Percentiles rank a stretch among this genome's conserved stretches.
Conservation (phyloP, 164 flowering plant species). For the Chimonanthus salicifolius region DNA sequence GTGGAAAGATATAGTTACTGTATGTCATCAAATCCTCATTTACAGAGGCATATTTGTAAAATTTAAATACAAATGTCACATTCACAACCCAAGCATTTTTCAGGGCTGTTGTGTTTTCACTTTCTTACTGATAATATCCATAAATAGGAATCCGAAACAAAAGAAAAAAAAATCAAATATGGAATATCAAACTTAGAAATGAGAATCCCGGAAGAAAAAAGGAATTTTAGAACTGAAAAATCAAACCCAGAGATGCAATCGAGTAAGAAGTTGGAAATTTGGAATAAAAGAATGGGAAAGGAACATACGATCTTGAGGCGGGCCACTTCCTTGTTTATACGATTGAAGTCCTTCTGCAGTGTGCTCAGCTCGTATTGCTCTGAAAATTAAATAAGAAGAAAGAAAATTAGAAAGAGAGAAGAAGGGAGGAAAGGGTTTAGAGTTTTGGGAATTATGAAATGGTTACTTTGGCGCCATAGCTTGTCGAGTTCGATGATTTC, state of each 20-base stretch:
- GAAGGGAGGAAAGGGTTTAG: background rate
- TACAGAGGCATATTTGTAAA: no score
- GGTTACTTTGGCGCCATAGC: constrained; percentile 68
- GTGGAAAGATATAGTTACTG: no score
- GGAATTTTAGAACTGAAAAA: no score
- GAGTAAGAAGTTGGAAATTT: background rate
- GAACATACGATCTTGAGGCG: constrained; percentile 60
- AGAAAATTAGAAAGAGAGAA: background rate
- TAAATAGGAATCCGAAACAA: no score
- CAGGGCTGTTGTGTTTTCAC: no score
- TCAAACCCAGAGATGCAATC: background rate
- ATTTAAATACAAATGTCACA: no score
- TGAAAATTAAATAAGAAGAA: constrained; percentile 10
- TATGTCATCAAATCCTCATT: no score
- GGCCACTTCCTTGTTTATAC: constrained; percentile 67
- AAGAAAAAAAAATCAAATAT: no score
- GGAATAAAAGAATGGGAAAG: background rate
- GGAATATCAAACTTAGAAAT: no score
- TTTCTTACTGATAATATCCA: no score
- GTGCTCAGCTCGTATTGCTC: constrained; percentile 78
- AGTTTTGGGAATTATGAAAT: background rate
- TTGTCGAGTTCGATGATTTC: constrained; percentile 76
- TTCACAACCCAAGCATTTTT: no score
- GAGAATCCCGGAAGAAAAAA: no score
- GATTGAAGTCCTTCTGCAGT: constrained; percentile 62